Evolutionary conservation across 2,329 filamentous ascomycete species (phyloP).

Genomic region (Epichloe scottii): DNA sequence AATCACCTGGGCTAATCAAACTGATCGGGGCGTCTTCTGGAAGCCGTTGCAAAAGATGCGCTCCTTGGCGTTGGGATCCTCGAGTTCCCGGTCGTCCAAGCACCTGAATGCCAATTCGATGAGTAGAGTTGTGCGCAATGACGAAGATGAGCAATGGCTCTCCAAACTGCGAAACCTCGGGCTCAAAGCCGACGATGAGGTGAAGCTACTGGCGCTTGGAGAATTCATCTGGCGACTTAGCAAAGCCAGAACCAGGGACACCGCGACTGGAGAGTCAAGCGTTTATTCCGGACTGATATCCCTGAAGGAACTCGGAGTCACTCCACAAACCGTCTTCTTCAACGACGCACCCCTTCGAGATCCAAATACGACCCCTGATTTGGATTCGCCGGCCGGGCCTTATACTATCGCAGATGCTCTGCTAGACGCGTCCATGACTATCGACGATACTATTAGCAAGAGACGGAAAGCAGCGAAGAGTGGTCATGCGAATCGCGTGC

Average conservation of each 20-base stretch:
- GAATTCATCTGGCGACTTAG: slow-evolving; percentile 88
- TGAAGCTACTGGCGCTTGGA: slow-evolving; percentile 72
- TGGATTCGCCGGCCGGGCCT: slow-evolving; percentile 27
- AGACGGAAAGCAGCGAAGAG: slow-evolving; percentile 40
- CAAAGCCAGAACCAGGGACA: slow-evolving; percentile 51
- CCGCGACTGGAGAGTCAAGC: slow-evolving; percentile 21
- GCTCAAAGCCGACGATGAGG: slow-evolving; percentile 70
- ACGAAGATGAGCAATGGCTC: slow-evolving; percentile 94
- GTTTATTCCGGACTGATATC: slow-evolving; percentile 42
- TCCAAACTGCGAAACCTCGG: slow-evolving; percentile 72
- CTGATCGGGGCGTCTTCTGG: slow-evolving; percentile 81
- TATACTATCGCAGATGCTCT: slow-evolving; percentile 85
- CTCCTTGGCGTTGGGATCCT: slow-evolving; percentile 49
- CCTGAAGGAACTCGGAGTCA: slow-evolving; percentile 63
- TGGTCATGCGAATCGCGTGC: slow-evolving; percentile 32
- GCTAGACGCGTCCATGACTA: slow-evolving; percentile 80
- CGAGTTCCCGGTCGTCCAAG: slow-evolving; percentile 39
- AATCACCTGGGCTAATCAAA: slow-evolving; percentile 70
- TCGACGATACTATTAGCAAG: slow-evolving; percentile 53
- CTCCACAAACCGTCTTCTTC: slow-evolving; percentile 83
- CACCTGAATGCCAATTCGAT: slow-evolving; percentile 47
- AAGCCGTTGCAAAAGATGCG: slow-evolving; percentile 58
- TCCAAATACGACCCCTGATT: slow-evolving; percentile 19
- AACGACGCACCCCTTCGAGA: slow-evolving; percentile 55
- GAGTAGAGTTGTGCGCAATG: slow-evolving; percentile 58